Conservation (phyloP, 2,329 filamentous ascomycete genomes). For the Pseudohalonectria lignicola region DNA sequence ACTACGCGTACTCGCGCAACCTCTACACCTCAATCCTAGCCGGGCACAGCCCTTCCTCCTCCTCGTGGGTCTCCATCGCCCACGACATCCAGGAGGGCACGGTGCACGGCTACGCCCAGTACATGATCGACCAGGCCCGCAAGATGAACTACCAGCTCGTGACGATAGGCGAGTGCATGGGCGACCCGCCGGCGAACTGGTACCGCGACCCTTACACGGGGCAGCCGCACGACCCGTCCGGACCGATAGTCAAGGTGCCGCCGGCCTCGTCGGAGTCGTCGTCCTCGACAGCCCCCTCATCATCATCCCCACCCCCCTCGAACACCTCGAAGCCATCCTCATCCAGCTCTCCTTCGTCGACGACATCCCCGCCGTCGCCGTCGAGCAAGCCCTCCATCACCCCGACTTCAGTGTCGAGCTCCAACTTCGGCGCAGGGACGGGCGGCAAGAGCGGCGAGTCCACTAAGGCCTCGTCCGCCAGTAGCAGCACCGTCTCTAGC, state of each 20-base stretch:
- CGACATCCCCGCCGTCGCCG: not conserved
- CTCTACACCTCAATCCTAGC: slow-evolving; percentile 10
- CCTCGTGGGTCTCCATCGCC: slow-evolving; percentile 19
- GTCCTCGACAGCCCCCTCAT: not conserved
- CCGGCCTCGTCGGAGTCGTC: not conserved
- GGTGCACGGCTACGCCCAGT: slow-evolving; percentile 27
- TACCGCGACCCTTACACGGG: slow-evolving; percentile 26
- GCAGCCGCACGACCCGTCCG: slow-evolving; percentile 4
- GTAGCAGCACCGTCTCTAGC: too few species aligned
- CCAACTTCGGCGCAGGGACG: not conserved
- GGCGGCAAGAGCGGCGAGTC: too few species aligned
- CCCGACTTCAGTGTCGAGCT: not conserved
- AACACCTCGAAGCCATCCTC: not conserved
- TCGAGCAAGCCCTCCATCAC: not conserved
- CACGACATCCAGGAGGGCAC: slow-evolving; percentile 35
- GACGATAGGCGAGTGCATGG: slow-evolving; percentile 33
- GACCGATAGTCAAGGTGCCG: not conserved
- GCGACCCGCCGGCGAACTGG: slow-evolving; percentile 31
- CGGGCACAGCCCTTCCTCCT: slow-evolving; percentile 6
- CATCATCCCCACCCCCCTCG: not conserved
- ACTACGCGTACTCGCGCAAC: slow-evolving; percentile 13
- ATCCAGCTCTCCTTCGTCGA: not conserved
- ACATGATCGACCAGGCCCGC: slow-evolving; percentile 27
- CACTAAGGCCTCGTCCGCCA: too few species aligned
- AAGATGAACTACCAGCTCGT: slow-evolving; percentile 28